Evolutionary conservation across 2,329 filamentous ascomycete genomes (phyloP), one percentile per base, ranked within the genome.

Genomic region (Xylaria arbuscula): DNA sequence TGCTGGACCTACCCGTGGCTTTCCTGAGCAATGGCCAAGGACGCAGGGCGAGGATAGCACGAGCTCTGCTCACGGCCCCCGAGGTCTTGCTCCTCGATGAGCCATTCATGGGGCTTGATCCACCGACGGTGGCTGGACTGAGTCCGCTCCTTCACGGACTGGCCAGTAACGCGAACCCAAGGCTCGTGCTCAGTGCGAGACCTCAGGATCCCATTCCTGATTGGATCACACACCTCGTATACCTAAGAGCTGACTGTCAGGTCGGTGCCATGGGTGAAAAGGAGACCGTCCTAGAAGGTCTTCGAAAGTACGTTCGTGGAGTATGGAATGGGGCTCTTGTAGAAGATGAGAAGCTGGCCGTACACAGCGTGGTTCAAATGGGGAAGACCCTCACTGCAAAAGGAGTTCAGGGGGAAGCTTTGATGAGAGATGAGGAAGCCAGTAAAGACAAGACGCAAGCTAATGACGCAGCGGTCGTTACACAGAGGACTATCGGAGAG

Each of bases 1-100:
- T 98, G 54, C 82, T 97, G 1, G 86, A 92, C 47, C 90, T 97
- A 77, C 94, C 95, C 0, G 92, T 98, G 8, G 88, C 92, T 28
- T 97, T 96, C 78, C 81, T 99, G 63, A 98, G 94, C 78, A 98
- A 98, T 79, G 96, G 96, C 0, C 96, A 99, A 80, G 95, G 92
- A 7, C 86, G 95, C 71, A 85, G 96, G 63, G 92, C 95, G 8
- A 89, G 93, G 70, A 97, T 99, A 73, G 96, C 94, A 1, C 92
- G 93, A 74, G 94, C 94, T 0, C 81, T 99, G 59, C 84, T 98
- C 67, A 89, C 85, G 7, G 86, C 87, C 61, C 96, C 96, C 0
- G 92, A 97, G 79, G 86, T 97, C 11, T 78, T 99, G 69, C 84
- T 98, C 61, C 84, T 97, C 2, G 96, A 99, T 80, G 95, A 97